phyloP scores from a whole-genome alignment of 2,329 filamentous ascomycete genomes.

The Fusarium odoratissimum region DNA sequence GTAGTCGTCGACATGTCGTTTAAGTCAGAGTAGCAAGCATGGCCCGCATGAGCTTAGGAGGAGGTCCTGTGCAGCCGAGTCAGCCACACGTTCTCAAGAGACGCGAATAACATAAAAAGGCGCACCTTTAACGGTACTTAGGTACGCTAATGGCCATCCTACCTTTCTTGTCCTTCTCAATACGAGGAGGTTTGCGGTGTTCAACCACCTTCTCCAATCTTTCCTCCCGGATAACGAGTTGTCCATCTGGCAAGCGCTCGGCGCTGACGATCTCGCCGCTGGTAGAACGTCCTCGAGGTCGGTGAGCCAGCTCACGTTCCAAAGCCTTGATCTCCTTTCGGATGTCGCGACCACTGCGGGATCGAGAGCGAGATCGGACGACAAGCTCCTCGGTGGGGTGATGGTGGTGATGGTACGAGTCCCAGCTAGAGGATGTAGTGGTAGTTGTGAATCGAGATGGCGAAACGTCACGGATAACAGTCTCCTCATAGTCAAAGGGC shows the following conservation, averaged over 20 bases:
- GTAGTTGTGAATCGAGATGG: constrained; percentile 57
- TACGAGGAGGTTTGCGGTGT: constrained; percentile 69
- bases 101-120: constrained; percentile 45
- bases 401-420: constrained; percentile 46
- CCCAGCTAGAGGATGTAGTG: constrained; percentile 51
- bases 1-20: constrained; percentile 32
- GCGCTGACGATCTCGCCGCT: constrained; percentile 67
- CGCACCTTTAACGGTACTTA: constrained; percentile 71
- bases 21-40: constrained; percentile 79
- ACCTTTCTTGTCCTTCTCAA: constrained; percentile 96
- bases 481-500: constrained; percentile 58
- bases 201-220: constrained; percentile 66
- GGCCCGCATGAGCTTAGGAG: constrained; percentile 71
- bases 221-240: constrained; percentile 73
- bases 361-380: constrained; percentile 56
- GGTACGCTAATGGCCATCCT: constrained; percentile 89
- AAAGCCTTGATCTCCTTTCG: constrained; percentile 77
- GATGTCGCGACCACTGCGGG: constrained; percentile 71
- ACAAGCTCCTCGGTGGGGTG: constrained; percentile 53
- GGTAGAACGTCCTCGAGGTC: constrained; percentile 50
- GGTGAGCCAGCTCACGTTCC: constrained; percentile 62
- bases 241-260: constrained; percentile 68
- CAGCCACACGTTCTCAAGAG: constrained; percentile 45
- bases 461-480: constrained; percentile 62
- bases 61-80: constrained; percentile 64